phyloP scores from a whole-genome alignment of 495 filamentous ascomycete species.

The Aspergillus ellipticus region DNA sequence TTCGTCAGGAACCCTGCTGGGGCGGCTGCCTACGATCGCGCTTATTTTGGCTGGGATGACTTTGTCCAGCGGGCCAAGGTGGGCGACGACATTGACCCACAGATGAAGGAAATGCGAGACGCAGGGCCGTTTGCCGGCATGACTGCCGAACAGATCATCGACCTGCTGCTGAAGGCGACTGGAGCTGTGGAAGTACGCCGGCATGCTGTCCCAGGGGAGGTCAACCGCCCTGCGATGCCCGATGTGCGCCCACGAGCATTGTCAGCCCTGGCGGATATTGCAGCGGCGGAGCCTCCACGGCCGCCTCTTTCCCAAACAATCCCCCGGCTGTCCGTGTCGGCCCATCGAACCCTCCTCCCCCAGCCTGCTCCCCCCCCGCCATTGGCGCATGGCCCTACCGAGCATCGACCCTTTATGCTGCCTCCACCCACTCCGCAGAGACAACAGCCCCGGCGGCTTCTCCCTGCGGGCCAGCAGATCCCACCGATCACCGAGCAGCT shows the following conservation, averaged over 20 bases:
- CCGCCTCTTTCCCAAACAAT: constrained; percentile 25
- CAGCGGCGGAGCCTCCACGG: constrained; percentile 23
- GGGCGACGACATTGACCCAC: constrained; percentile 35
- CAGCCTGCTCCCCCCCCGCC: constrained; percentile 21
- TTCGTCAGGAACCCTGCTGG: constrained; percentile 33
- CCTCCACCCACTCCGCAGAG: constrained; percentile 35
- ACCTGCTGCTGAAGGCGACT: constrained; percentile 23
- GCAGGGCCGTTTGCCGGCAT: constrained; percentile 14
- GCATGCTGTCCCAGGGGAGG: constrained; percentile 5
- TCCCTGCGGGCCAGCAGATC: constrained; percentile 34
- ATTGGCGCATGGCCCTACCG: constrained; percentile 30
- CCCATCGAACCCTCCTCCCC: constrained; percentile 28
- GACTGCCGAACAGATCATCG: constrained; percentile 16
- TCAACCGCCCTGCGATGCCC: constrained; percentile 6
- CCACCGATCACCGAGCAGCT: constrained; percentile 25
- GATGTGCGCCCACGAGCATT: constrained; percentile 22
- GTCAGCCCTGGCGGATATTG: constrained; percentile 33
- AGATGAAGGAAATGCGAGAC: constrained; percentile 36
- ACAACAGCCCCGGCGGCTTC: constrained; percentile 36
- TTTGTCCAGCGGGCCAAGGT: constrained; percentile 40
- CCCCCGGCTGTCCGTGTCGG: constrained; percentile 9
- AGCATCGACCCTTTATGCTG: constrained; percentile 39
- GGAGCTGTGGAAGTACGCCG: constrained; percentile 15
- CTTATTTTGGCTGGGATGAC: constrained; percentile 37
- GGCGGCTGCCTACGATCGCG: constrained; percentile 31